These are phyloP conservation scores for Gloeopeniophorella convolvens DNA, from an alignment of 768 basidiomycete species.

Conservation along the genomic window DNA sequence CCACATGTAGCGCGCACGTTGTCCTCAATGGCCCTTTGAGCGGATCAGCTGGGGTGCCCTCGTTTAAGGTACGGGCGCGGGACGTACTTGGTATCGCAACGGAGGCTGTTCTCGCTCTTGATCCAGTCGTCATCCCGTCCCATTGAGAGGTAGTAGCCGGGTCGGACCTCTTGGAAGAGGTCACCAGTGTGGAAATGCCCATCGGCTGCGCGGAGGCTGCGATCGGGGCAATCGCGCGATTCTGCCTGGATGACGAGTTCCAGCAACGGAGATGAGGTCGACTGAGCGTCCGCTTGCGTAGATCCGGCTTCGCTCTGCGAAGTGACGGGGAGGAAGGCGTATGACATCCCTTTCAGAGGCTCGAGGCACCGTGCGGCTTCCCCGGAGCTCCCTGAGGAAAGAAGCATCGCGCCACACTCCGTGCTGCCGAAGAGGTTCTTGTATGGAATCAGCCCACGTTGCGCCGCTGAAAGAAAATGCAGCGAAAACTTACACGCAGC, in stretches of 20 bases:
- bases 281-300: conserved; percentile 41
- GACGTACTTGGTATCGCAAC: conserved; percentile 66
- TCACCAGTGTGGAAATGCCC: conserved; percentile 79
- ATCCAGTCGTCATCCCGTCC: conserved; percentile 85
- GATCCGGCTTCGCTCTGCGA: conserved; percentile 23
- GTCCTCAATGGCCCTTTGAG: conserved; percentile 62
- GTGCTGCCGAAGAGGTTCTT: conserved; percentile 81
- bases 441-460: conserved; percentile 22
- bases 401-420: conserved; percentile 68
- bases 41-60: background rate
- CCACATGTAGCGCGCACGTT: conserved; percentile 61
- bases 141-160: conserved; percentile 56
- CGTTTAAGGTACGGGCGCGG: background rate
- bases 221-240: conserved; percentile 64
- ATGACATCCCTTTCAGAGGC: conserved; percentile 55
- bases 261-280: conserved; percentile 44
- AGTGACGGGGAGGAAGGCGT: conserved; percentile 58
- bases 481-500: conserved; percentile 48
- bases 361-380: conserved; percentile 46
- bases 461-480: conserved; percentile 14
- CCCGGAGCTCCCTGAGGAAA: conserved; percentile 49
- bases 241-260: conserved; percentile 65
- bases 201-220: conserved; percentile 49
- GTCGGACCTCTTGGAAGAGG: conserved; percentile 58
- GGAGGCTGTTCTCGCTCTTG: conserved; percentile 70